Conservation (phyloP, 768 basidiomycete species). For the Rhizopogon vesiculosus region DNA sequence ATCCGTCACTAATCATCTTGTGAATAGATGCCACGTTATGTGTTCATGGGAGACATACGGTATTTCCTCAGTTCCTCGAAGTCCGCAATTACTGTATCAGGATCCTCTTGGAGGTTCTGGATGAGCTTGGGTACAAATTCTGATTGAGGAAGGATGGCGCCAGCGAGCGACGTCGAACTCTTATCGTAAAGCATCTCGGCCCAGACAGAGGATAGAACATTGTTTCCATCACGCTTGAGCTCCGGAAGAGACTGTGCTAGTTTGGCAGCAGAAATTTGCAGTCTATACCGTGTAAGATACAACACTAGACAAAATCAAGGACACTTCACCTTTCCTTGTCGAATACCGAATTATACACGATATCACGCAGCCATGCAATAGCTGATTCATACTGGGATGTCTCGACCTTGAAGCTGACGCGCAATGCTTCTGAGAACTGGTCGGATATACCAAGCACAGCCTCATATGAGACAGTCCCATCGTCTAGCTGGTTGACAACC, state of each 20-base stretch:
- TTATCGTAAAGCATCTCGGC: constrained; percentile 62
- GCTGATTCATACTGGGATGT: constrained; percentile 72
- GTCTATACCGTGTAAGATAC: constrained; percentile 35
- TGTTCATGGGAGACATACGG: constrained; percentile 40
- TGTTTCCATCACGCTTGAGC: constrained; percentile 83
- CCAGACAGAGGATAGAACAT: constrained; percentile 71
- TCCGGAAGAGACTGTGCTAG: constrained; percentile 87
- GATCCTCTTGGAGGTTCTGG: constrained; percentile 65
- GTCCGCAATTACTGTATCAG: constrained; percentile 65
- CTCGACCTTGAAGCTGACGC: constrained; percentile 83
- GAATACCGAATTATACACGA: constrained; percentile 73
- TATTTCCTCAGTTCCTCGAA: constrained; percentile 69
- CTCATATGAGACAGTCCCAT: constrained; percentile 88
- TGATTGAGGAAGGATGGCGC: constrained; percentile 65
- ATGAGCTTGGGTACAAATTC: constrained; percentile 77
- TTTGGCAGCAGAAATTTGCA: constrained; percentile 84
- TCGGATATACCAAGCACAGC: constrained; percentile 58
- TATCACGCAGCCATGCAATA: constrained; percentile 80
- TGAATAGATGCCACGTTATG: not conserved
- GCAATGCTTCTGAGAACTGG: constrained; percentile 69
- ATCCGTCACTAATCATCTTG: constrained; percentile 57
- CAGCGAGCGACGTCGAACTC: constrained; percentile 63
- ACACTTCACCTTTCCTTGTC: constrained; percentile 65
- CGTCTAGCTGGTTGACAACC: constrained; percentile 85
- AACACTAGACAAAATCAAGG: not conserved